Base-by-base conservation (phyloP, 2,329 filamentous ascomycete species). In the Fusarium mundagurra region DNA sequence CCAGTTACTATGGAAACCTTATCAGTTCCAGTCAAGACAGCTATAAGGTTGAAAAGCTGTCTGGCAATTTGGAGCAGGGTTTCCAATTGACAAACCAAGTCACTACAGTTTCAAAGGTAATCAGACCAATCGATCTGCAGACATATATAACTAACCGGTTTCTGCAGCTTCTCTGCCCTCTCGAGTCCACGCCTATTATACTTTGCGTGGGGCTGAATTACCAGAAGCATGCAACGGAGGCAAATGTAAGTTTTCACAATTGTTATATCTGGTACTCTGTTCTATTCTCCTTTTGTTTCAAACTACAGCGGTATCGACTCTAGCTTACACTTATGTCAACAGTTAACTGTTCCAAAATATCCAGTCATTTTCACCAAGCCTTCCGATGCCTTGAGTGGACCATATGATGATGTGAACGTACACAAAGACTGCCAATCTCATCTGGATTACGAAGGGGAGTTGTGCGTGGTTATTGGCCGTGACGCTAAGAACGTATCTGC, bases 111-210 rank as follows among this genome's bases (percentile, higher is more conserved):
- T 22, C 20, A 22, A 41, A 41, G 38, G 38, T 41, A 38, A 12
- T 6, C 12, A 12, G 6, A 38, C 10, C 0, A 12, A 7, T 20
- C 10, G 9, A n/a, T 38, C 20, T 38, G 0, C 20, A 38, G 12
- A n/a, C n/a, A 20, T 7, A 38, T 38, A 7, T 38, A 38, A 38
- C 36, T 38, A 38, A 38, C 31, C 12, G 10, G 12, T 10, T 38
- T 11, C 20, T 12, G 10, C 12, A 41, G 38, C 38, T 41, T 14
- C 38, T 41, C 8, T 41, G 38, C 38, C 38, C 38, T 22, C 38
- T 41, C 8, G 38, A 41, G 38, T 41, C 7, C 7, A 22, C 38
- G 3, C 38, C 38, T 5, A 41, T 41, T 22, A 14, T 41, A 22
- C 38, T 41, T 13, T 41, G 38, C 22, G 20, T 41, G 13, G 38